Evolutionary conservation across 106 monocot genomes (phyloP), one percentile per base, ranked within the genome.

Genomic region (Dendrobium officinale): DNA sequence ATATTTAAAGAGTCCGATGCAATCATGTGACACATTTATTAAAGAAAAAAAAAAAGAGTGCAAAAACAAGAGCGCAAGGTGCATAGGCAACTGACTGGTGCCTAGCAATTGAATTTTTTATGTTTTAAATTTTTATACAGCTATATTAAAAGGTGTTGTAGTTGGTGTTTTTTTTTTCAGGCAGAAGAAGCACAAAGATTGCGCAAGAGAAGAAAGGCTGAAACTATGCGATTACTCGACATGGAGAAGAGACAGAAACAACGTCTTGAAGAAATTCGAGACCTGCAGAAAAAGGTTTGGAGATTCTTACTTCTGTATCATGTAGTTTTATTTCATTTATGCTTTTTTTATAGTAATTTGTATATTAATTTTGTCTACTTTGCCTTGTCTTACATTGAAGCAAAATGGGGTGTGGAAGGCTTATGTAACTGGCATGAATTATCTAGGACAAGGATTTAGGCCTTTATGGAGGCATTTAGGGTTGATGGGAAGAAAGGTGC

Each of bases 181-280:
- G 86, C 94, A 54, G 92, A 94, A 86, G 92, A 98, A 88, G 92
- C 85, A 82, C 90, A 89, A 80, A 89, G 77, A 72, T 49, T 92
- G 85, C 83, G 84, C 31, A 93, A 82, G 86, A 86, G 79, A 82
- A 92, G 78, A 67, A 94, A 83, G 66, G 89, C 92, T 44, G 89
- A 92, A 86, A 86, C 42, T 55, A 68, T 87, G 77, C 97, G 92
- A 67, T 70, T 92, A 45, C 78, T 91, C 66, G 91, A 94, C 81
- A 92, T 94, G 90, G 92, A 91, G 84, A 98, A 80, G 81, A 92
- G 94, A 68, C 94, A 98, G 78, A 98, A 87, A 74, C 90, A 92
- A 83, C 90, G 97, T 13, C 11, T 98, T 9, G 89, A 94, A 78
- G 97, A 98, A 89, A 84, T 98, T 51, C 89, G 97, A 11, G 90